Evolutionary conservation across 1,284 basidiomycete genomes (phyloP).

Genomic region (Cryptococcus sp.): DNA sequence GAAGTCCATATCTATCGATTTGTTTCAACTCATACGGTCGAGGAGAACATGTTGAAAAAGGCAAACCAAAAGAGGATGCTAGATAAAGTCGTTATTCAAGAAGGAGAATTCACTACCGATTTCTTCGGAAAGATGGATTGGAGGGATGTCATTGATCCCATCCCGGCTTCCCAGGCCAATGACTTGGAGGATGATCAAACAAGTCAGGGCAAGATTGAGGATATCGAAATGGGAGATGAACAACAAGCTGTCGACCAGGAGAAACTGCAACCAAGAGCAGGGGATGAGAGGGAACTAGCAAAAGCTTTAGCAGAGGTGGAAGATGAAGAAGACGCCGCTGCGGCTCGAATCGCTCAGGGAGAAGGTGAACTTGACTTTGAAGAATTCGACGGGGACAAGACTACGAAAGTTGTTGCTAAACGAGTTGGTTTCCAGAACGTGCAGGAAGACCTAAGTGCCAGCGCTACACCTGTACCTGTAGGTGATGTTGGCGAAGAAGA

Average conservation of each 20-base stretch:
- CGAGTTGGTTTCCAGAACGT: background rate
- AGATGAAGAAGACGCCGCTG: conserved; percentile 77
- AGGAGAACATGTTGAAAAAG: conserved; percentile 93
- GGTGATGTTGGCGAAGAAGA: conserved; percentile 23
- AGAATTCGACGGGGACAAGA: conserved; percentile 54
- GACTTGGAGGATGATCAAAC: background rate
- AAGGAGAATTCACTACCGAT: conserved; percentile 73
- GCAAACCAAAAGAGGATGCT: conserved; percentile 92
- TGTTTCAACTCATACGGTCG: conserved; percentile 76
- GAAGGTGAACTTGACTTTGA: conserved; percentile 77
- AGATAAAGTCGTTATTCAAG: conserved; percentile 88
- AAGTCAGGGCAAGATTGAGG: conserved; percentile 27
- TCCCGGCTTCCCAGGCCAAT: background rate
- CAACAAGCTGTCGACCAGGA: conserved; percentile 24
- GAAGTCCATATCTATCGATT: conserved; percentile 97
- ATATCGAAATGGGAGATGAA: conserved; percentile 24
- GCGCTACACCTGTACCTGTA: background rate
- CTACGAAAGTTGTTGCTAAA: background rate
- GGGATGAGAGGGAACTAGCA: conserved; percentile 53
- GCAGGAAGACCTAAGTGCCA: conserved; percentile 1
- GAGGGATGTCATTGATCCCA: conserved; percentile 67
- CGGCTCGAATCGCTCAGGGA: conserved; percentile 70
- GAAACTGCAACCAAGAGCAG: conserved; percentile 26
- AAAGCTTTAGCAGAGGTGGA: conserved; percentile 77
- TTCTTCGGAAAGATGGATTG: conserved; percentile 63